These are phyloP conservation scores for Phytophthora litchii DNA, from an alignment of 352 stramenopile genomes.

Conservation along the genomic window DNA sequence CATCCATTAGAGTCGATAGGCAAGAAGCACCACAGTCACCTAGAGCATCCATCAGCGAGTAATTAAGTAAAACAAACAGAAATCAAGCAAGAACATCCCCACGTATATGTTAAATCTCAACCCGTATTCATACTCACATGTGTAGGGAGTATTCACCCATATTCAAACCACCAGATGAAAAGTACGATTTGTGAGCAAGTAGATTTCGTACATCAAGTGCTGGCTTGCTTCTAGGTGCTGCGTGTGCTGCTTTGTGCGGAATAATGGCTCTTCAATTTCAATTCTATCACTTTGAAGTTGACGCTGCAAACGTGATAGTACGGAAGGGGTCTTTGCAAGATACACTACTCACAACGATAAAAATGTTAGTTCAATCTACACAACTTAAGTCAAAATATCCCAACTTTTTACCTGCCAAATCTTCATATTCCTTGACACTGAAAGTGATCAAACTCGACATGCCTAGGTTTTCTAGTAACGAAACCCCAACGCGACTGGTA, in stretches of 20 bases:
- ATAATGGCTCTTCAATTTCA: constrained; percentile 31
- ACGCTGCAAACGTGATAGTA: constrained; percentile 20
- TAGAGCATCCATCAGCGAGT: constrained; percentile 17
- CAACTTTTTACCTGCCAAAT: constrained; percentile 47
- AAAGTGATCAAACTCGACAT: constrained; percentile 45
- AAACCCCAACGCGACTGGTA: constrained; percentile 57
- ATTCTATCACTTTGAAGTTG: constrained; percentile 29
- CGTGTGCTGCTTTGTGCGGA: constrained; percentile 45
- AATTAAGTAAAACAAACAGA: constrained; percentile 32
- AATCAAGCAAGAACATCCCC: constrained; percentile 9
- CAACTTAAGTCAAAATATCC: not conserved
- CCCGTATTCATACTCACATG: constrained; percentile 1
- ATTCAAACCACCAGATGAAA: constrained; percentile 43
- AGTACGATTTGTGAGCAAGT: constrained; percentile 23
- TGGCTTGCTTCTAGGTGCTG: constrained; percentile 46
- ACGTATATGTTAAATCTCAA: constrained; percentile 31
- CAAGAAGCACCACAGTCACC: constrained; percentile 29
- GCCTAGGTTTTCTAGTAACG: constrained; percentile 46
- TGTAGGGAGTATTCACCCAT: not conserved
- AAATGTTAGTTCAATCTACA: constrained; percentile 11
- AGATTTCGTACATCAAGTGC: constrained; percentile 42
- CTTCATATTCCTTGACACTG: constrained; percentile 54
- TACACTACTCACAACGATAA: constrained; percentile 27
- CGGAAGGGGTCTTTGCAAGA: constrained; percentile 30
- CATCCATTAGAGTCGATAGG: constrained; percentile 33